Evolutionary conservation across 192 early-diverging fungal species (phyloP).

Genomic region (Cetraspora pellucida): DNA sequence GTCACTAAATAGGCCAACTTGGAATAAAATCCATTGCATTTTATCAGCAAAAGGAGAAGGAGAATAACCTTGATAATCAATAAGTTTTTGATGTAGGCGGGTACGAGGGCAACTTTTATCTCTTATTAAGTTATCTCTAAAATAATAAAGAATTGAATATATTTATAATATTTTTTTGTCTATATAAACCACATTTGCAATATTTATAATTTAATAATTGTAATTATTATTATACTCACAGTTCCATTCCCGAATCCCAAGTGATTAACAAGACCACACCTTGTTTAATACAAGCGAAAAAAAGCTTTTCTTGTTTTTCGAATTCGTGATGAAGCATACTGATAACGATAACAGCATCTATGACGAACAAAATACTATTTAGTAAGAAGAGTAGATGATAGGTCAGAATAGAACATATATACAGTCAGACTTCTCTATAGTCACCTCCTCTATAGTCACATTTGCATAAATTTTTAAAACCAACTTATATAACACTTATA

Average conservation of each 20-base stretch:
- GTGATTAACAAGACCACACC: background rate
- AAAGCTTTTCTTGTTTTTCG: background rate
- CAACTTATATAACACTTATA: too few species aligned
- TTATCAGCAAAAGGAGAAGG: background rate
- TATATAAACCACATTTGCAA: background rate
- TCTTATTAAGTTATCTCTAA: background rate
- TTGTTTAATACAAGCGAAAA: background rate
- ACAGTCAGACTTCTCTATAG: too few species aligned
- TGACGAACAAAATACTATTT: background rate
- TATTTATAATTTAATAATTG: too few species aligned
- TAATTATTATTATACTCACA: conserved; percentile 5
- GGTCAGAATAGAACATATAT: too few species aligned
- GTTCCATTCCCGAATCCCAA: background rate
- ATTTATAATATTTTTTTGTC: background rate
- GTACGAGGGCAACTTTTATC: background rate
- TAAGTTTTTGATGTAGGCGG: background rate
- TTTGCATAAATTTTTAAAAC: too few species aligned
- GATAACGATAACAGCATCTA: background rate
- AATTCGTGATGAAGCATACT: conserved; percentile 3
- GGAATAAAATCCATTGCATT: conserved; percentile 1
- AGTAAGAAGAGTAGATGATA: too few species aligned
- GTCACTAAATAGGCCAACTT: background rate
- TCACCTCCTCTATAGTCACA: too few species aligned
- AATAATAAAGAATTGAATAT: background rate
- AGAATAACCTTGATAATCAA: background rate